These are phyloP conservation scores for Scutellaria barbata DNA, from an alignment of 257 asterid genomes.

Conservation along the genomic window DNA sequence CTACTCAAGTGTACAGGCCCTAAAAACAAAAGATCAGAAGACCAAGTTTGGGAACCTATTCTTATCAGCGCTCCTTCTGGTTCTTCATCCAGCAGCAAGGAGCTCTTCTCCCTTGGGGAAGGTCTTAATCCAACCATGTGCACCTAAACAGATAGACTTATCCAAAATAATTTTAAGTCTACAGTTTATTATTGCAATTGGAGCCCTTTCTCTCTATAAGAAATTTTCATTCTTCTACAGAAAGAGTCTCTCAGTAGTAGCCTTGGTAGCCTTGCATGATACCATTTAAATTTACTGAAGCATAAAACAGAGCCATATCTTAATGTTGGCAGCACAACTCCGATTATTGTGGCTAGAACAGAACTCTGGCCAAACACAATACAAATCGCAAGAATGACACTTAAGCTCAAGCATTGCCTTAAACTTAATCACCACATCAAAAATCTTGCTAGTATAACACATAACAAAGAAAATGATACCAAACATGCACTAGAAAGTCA, in stretches of 20 bases:
- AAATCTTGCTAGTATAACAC: neutral
- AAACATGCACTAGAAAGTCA: constrained; percentile 10
- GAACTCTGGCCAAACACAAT: neutral
- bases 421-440: constrained; percentile 15
- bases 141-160: constrained; percentile 15
- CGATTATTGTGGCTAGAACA: neutral
- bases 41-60: constrained; percentile 5
- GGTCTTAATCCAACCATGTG: neutral
- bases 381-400: neutral
- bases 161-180: neutral
- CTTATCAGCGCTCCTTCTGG: constrained; percentile 4
- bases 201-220: constrained; percentile 22
- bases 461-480: constrained; percentile 1
- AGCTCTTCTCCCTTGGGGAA: neutral
- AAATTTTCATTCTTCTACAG: constrained; percentile 10
- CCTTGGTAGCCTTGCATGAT: constrained; percentile 11
- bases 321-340: constrained; percentile 3
- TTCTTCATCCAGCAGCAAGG: constrained; percentile 7
- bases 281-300: neutral
- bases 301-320: constrained; percentile 23
- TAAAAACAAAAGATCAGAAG: constrained; percentile 4
- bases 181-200: neutral
- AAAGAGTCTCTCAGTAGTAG: constrained; percentile 3
- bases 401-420: neutral
- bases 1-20: neutral